These are phyloP conservation scores for Coleophoma cylindrospora DNA, from an alignment of 2,329 filamentous ascomycete genomes.

Conservation along the genomic window DNA sequence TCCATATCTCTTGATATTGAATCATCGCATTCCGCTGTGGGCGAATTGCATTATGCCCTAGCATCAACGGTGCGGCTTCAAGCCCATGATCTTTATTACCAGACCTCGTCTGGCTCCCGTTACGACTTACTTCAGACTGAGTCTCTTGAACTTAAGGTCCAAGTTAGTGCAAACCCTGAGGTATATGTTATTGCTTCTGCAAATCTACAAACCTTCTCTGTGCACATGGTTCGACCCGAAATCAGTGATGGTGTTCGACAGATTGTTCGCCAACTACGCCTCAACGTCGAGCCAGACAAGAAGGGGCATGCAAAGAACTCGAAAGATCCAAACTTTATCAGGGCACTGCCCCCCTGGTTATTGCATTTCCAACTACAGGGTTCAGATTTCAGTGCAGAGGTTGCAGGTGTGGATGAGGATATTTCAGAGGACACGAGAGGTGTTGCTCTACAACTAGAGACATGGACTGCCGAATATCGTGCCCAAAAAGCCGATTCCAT, in stretches of 20 bases:
- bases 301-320: slow-evolving; percentile 41
- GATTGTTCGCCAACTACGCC: slow-evolving; percentile 78
- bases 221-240: slow-evolving; percentile 86
- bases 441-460: slow-evolving; percentile 79
- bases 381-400: slow-evolving; percentile 82
- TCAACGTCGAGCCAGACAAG: slow-evolving; percentile 62
- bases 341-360: slow-evolving; percentile 79
- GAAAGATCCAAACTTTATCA: slow-evolving; percentile 63
- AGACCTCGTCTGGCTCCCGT: slow-evolving; percentile 74
- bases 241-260: slow-evolving; percentile 90
- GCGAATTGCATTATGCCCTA: slow-evolving; percentile 82
- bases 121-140: slow-evolving; percentile 88
- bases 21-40: slow-evolving; percentile 85
- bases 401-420: slow-evolving; percentile 80
- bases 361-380: slow-evolving; percentile 79
- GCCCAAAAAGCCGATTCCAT: slow-evolving; percentile 69
- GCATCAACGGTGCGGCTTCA: slow-evolving; percentile 77
- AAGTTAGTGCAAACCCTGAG: slow-evolving; percentile 80
- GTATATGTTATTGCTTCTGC: slow-evolving; percentile 77
- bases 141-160: slow-evolving; percentile 78
- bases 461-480: slow-evolving; percentile 84
- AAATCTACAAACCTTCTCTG: slow-evolving; percentile 77
- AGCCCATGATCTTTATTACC: slow-evolving; percentile 89
- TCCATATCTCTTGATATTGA: slow-evolving; percentile 91
- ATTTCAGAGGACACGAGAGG: slow-evolving; percentile 81